phyloP scores from a whole-genome alignment of 1,139 yeast genomes.

The Suhomyces maxii region DNA sequence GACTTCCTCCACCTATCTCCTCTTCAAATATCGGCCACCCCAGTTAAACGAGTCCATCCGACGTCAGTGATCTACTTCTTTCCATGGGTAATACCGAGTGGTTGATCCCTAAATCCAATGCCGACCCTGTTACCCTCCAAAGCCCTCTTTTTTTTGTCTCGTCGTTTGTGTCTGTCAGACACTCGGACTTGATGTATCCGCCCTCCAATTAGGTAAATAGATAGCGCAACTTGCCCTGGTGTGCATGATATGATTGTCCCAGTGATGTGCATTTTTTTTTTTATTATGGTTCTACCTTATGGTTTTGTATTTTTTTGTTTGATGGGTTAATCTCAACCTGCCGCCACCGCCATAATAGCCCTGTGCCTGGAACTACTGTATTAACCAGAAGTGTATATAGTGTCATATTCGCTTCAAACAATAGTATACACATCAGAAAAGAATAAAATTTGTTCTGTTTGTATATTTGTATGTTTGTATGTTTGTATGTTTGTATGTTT shows the following conservation, averaged over 20 bases:
- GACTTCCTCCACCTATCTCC: background rate
- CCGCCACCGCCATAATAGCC: background rate
- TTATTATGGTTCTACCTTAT: too few species aligned
- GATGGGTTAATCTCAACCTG: too few species aligned
- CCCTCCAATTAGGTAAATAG: constrained; percentile 1
- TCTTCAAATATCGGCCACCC: background rate
- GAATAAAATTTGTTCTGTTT: too few species aligned
- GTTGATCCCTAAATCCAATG: too few species aligned
- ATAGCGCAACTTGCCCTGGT: background rate
- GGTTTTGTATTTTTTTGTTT: too few species aligned
- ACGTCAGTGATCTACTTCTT: background rate
- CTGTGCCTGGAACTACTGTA: background rate
- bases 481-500: too few species aligned
- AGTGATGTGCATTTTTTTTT: background rate
- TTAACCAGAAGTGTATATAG: background rate
- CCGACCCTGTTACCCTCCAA: too few species aligned
- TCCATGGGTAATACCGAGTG: background rate
- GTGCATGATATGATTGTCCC: background rate
- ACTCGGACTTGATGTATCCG: constrained; percentile 3
- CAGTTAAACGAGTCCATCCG: background rate
- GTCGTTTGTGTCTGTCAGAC: background rate
- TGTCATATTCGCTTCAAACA: background rate
- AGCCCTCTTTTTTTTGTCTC: background rate
- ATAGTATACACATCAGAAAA: background rate
- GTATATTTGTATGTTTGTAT: too few species aligned